Evolutionary conservation across 495 filamentous ascomycete species (phyloP), one percentile per base, ranked within the genome.

Genomic region (Trypethelium eluteriae): DNA sequence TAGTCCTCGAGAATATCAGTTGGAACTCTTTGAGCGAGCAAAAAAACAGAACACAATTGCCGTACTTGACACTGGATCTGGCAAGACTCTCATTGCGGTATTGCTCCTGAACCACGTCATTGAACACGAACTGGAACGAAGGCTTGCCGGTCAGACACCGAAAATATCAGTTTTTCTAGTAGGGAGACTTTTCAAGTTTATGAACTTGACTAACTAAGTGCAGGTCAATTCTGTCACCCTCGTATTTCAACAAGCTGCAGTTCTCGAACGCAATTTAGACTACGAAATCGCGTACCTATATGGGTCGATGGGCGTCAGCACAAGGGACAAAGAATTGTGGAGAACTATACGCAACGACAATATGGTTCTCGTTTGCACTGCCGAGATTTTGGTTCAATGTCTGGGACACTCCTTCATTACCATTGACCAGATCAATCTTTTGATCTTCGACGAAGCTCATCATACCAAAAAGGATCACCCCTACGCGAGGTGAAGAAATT

Each of bases 381-480:
- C 92, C 2, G 93, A 93, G 64, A 88, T 98, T 14, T 80, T 98
- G 53, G 80, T 86, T 61, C 83, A 88, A 68, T 89, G 88, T 72
- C 83, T 98, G n/a, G 81, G 87, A 64, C 88, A 89, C 71, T 89
- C 89, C 0, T 93, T 89, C 75, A 83, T 98, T 62, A 86, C 76
- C 10, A 96, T 98, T 78, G 78, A 86, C 34, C 83, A 88, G 69
- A 90, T 98, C 76, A 98, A 95, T 73, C 81, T 98, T 6, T 77
- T 98, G 32, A 88, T 97, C 63, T 98, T 98, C 71, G 94, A 98
- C 70, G 94, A 98, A 78, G 94, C 93, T 4, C 94, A 98, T 71
- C 94, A 98, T 73, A 87, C 95, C 2, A 98, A 98, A 75, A 96
- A 95, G 71, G 88, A 91, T 63, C 95, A 98, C 72, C 81, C 91